Evolutionary conservation across 257 asterid species (phyloP).

Genomic region (Solanum pimpinellifolium): DNA sequence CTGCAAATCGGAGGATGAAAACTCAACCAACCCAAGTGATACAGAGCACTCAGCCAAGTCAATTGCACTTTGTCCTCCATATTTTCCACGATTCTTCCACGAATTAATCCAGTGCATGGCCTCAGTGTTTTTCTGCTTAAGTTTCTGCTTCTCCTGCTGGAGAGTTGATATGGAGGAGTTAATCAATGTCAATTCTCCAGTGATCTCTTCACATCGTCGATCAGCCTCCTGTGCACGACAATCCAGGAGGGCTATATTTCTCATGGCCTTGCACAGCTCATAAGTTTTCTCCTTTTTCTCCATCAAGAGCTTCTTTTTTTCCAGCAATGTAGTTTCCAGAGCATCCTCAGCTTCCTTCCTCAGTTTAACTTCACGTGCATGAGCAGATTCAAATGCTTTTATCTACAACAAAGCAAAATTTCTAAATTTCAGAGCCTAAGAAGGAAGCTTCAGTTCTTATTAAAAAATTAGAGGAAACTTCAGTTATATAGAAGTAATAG

Average conservation of each 20-base stretch:
- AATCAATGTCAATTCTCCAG: slow-evolving; percentile 49
- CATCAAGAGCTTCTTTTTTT: slow-evolving; percentile 38
- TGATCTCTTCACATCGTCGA: slow-evolving; percentile 38
- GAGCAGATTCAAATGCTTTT: slow-evolving; percentile 45
- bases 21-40: slow-evolving; percentile 33
- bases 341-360: slow-evolving; percentile 47
- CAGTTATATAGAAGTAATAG: neutral
- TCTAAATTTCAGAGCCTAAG: neutral
- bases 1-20: slow-evolving; percentile 48
- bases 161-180: slow-evolving; percentile 41
- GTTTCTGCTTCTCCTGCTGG: slow-evolving; percentile 45
- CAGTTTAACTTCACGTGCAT: slow-evolving; percentile 37
- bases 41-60: slow-evolving; percentile 4
- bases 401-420: slow-evolving; percentile 23
- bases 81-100: slow-evolving; percentile 32
- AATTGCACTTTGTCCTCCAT: slow-evolving; percentile 6
- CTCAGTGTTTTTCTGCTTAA: slow-evolving; percentile 44
- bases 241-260: slow-evolving; percentile 47
- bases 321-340: slow-evolving; percentile 23
- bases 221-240: slow-evolving; percentile 53
- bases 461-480: neutral
- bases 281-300: slow-evolving; percentile 28
- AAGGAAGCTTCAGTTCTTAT: neutral
- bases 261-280: slow-evolving; percentile 41
- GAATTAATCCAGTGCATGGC: slow-evolving; percentile 49